Evolutionary conservation across 129 eudicot genomes (phyloP), one percentile per base, ranked within the genome.

Genomic region (Smallanthus sonchifolius): DNA sequence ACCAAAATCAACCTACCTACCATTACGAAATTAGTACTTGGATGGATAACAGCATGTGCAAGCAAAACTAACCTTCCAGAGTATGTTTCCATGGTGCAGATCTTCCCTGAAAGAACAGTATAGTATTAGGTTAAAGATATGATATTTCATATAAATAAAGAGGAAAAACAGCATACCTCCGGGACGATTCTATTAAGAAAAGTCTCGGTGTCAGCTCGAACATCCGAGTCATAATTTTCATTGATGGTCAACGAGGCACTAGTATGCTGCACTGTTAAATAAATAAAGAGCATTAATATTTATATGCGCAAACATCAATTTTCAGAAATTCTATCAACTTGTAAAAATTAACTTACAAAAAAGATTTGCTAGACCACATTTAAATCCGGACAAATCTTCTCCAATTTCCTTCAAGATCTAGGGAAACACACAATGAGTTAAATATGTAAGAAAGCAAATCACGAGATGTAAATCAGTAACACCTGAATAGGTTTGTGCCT

Each of bases 81-180:
- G 96, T 90, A 84, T 94, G 99, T 72, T 65, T 91, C 99, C 99
- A 94, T 49, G 99, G 97, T 61, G 99, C 97, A 57, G 99, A 88
- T 42, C 85, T 65, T 69, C 97, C 97, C 96, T 94, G 88, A 82
- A 83, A 79, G 35, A 65, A 79, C 24, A 62, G 43, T 75, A 8
- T 63, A 16, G 79, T 69, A 3, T 59, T 30, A 82, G 57, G 36
- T 52, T 15, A 54, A 54, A 67, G 47, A 71, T 28, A 48, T 28
- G 44, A 69, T 19, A 3, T 7, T 10, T 38, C 19, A 67, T 57
- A 32, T 20, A 71, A 70, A 34, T n/a, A 17, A 57, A 20, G 24
- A 28, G 57, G 9, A 30, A 47, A 64, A 19, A 30, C 52, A 80
- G 62, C 86, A 48, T 61, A 91, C 99, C 97, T 94, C 97, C 14